Evolutionary conservation across 176 grass and related monocot species (phyloP).

Genomic region (Tillandsia fasciculata): DNA sequence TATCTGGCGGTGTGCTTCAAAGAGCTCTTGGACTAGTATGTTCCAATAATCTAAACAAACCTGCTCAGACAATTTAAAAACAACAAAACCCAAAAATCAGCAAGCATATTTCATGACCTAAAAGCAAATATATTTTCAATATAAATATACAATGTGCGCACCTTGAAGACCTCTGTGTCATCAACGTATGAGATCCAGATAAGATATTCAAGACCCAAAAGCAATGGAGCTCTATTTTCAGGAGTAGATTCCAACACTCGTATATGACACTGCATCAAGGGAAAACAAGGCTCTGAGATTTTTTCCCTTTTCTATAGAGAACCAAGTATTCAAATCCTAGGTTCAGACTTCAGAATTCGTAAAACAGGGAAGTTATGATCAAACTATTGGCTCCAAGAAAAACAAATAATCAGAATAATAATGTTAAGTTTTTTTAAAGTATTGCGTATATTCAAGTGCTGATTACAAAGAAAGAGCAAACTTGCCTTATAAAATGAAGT

Average conservation of each 20-base stretch:
- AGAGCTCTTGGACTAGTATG: conserved; percentile 80
- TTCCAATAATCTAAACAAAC: conserved; percentile 99
- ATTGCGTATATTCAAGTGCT: background rate
- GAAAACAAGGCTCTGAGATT: background rate
- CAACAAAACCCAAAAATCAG: background rate
- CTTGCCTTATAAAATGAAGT: conserved; percentile 95
- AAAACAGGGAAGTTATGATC: no score
- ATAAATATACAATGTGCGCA: conserved; percentile 16
- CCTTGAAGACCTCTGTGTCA: conserved; percentile 99
- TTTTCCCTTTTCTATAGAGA: no score
- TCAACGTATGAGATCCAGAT: conserved; percentile 98
- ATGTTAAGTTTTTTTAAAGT: background rate
- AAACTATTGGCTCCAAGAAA: no score
- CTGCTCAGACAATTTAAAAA: conserved; percentile 25
- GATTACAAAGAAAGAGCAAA: background rate
- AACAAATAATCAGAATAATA: no score
- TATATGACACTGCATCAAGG: conserved; percentile 59
- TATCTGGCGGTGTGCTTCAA: conserved; percentile 88
- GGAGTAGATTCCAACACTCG: conserved; percentile 62
- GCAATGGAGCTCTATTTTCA: conserved; percentile 74
- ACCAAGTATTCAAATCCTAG: no score
- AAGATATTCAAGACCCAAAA: conserved; percentile 88
- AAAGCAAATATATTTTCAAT: background rate
- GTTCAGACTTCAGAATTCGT: no score
- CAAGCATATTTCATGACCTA: background rate